Base-by-base conservation (phyloP, 2,329 filamentous ascomycete genomes). In the Aspergillus proliferans region DNA sequence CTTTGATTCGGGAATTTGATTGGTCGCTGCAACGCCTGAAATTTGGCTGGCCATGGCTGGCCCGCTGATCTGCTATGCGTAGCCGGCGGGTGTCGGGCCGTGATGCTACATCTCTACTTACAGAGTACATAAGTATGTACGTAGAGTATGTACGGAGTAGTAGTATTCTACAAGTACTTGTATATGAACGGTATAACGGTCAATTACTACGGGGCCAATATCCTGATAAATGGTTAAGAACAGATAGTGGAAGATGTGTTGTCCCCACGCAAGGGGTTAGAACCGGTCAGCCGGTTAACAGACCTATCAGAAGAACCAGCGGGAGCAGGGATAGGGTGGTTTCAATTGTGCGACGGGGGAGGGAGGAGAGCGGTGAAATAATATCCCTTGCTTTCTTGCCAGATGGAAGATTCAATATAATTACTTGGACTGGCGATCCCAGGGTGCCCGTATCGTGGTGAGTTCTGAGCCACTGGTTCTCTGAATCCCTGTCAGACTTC, bases 1-100 rank as follows among this genome's bases (percentile, higher is more conserved):
- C 26, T 30, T 30, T 30, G 26, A 12, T 12, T 30, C 4, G 1
- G 10, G 4, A 10, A 4, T 5, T n/a, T 15, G 34, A 38, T 38
- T 38, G 18, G n/a, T 6, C 1, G 34, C n/a, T 18, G 34, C n/a
- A 38, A 30, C n/a, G 18, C 18, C n/a, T 38, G 34, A 15, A 38
- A n/a, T 38, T 18, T 38, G n/a, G 18, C n/a, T 38, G 34, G 18
- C 26, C 26, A 38, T 38, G n/a, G 34, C n/a, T 38, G 34, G 34
- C 38, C 38, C 38, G 38, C 38, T 40, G 38, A 40, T 40, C 38
- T 40, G 38, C 38, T 21, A 40, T 40, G 38, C 38, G 38, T 40
- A 36, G 34, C 34, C 34, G 38, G 18, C 38, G 38, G 38, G 38
- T 38, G 38, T 40, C 38, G 38, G 38, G 38, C 38, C 38, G 38